Evolutionary conservation across 2,329 filamentous ascomycete species (phyloP), one percentile per base, ranked within the genome.

Genomic region (Penicillium glabrum): DNA sequence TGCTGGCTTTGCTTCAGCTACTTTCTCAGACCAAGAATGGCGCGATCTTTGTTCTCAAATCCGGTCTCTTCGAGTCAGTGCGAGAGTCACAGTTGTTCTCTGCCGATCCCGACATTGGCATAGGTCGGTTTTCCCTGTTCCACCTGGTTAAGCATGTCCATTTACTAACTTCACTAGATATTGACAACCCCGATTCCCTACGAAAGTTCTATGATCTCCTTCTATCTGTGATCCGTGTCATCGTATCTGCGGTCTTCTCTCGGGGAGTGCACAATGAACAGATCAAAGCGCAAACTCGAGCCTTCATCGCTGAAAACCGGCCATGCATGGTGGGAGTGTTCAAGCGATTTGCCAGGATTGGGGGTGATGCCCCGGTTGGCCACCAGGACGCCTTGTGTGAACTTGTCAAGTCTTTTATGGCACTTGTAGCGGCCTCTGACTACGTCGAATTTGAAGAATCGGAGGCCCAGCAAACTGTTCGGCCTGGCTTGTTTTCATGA

Each of bases 71-170:
- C 78, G 84, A 88, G 45, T 84, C 90, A 0, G 79, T 98, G 27
- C 89, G 89, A 60, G 85, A 89, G 54, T 96, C 92, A 1, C 86
- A 87, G n/a, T 82, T 98, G 23, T 99, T 98, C 72, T 82, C 87
- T 9, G 89, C 90, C 13, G 95, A 99, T 72, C 95, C 95, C 0
- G 95, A 99, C 73, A 86, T 99, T 53, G 92, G 96, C 58, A 86
- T 93, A 56, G 83, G 83, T 83, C 70, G 67, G 75, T 66, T 58
- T 43, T 33, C 50, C 31, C 53, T 48, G 16, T n/a, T 5, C 10
- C n/a, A n/a, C 62, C 62, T 37, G 48, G 16, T 3, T 37, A 23
- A 16, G 24, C 19, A 39, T 31, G 8, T 11, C 27, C 10, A 11
- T 43, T 46, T 60, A 43, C 65, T 72, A 59, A 71, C 53, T 11